Evolutionary conservation across 768 basidiomycete genomes (phyloP).

Genomic region (Tricholomella constricta): DNA sequence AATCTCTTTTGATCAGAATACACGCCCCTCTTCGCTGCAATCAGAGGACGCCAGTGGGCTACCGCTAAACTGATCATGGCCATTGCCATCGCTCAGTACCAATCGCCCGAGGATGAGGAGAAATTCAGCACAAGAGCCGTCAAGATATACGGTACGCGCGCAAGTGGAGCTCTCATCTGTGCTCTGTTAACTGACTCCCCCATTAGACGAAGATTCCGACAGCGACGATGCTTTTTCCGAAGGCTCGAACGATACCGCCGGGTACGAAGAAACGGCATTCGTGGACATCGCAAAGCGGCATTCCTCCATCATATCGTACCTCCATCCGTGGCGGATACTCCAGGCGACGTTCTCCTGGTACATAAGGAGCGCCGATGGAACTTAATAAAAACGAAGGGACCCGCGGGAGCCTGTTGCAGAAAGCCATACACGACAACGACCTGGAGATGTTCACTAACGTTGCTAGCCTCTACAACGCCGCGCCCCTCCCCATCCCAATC

Average conservation of each 20-base stretch:
- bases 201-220: neutral
- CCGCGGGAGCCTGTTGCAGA: slow-evolving; percentile 27
- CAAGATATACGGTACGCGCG: slow-evolving; percentile 31
- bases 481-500: slow-evolving; percentile 31
- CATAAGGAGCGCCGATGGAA: slow-evolving; percentile 1
- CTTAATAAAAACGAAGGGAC: neutral
- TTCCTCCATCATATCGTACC: slow-evolving; percentile 42
- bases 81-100: slow-evolving; percentile 57
- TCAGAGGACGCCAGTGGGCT: slow-evolving; percentile 52
- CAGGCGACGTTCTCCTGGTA: slow-evolving; percentile 1
- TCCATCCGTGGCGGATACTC: slow-evolving; percentile 43
- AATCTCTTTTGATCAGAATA: slow-evolving; percentile 32
- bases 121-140: slow-evolving; percentile 36
- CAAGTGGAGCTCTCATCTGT: neutral
- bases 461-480: slow-evolving; percentile 42
- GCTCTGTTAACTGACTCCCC: neutral
- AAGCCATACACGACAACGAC: slow-evolving; percentile 46
- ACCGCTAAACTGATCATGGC: slow-evolving; percentile 61
- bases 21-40: slow-evolving; percentile 52
- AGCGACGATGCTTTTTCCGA: slow-evolving; percentile 39
- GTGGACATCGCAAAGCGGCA: slow-evolving; percentile 54
- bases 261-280: slow-evolving; percentile 43
- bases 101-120: slow-evolving; percentile 36
- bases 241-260: slow-evolving; percentile 42
- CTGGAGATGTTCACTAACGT: slow-evolving; percentile 52